phyloP scores from a whole-genome alignment of 1,284 basidiomycete species.

The Pterulicium gracile region DNA sequence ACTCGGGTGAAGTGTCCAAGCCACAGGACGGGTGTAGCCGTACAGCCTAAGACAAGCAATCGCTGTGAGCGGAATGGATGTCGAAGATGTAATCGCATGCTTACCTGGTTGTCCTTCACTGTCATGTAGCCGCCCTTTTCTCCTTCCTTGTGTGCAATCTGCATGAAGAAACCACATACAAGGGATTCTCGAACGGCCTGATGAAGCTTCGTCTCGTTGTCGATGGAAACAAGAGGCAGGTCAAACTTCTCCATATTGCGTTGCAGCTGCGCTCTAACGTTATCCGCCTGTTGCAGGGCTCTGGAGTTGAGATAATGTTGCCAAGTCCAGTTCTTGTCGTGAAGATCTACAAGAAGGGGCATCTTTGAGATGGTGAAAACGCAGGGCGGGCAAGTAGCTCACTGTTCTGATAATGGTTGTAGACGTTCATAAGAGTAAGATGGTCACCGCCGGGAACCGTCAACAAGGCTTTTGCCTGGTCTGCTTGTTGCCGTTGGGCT shows the following conservation, averaged over 20 bases:
- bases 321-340: constrained; percentile 89
- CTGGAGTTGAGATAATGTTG: constrained; percentile 83
- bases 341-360: constrained; percentile 34
- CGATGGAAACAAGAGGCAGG: constrained; percentile 70
- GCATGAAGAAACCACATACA: constrained; percentile 97
- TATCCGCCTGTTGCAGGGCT: constrained; percentile 86
- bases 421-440: constrained; percentile 90
- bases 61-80: constrained; percentile 2
- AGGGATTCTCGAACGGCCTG: constrained; percentile 77
- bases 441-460: constrained; percentile 95
- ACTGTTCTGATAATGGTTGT: constrained; percentile 88
- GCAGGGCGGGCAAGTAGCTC: constrained; percentile 14
- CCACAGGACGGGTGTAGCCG: constrained; percentile 93
- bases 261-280: constrained; percentile 88
- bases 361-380: background rate
- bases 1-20: constrained; percentile 88
- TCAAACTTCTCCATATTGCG: constrained; percentile 92
- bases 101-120: constrained; percentile 87
- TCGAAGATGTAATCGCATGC: constrained; percentile 12
- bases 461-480: constrained; percentile 83
- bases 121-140: constrained; percentile 82
- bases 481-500: constrained; percentile 82
- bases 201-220: constrained; percentile 75
- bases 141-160: constrained; percentile 93
- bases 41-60: constrained; percentile 47